These are phyloP conservation scores for Schizopora paradoxa DNA, from an alignment of 1,284 basidiomycete species.

Conservation along the genomic window DNA sequence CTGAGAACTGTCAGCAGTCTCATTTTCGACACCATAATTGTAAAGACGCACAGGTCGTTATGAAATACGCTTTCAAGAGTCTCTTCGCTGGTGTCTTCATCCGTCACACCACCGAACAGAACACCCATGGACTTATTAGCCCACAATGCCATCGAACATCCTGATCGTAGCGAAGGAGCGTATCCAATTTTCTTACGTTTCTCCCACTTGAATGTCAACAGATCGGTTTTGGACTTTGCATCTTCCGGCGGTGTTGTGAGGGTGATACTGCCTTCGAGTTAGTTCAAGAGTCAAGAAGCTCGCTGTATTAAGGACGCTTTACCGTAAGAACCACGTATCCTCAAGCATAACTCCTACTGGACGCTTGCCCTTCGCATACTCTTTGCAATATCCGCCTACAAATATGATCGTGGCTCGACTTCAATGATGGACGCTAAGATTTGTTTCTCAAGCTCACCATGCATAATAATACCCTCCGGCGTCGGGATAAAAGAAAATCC, in stretches of 20 bases:
- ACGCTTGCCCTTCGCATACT: slow-evolving; percentile 84
- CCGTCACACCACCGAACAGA: slow-evolving; percentile 88
- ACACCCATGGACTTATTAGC: slow-evolving; percentile 62
- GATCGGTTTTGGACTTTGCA: slow-evolving; percentile 38
- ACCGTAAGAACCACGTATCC: slow-evolving; percentile 90
- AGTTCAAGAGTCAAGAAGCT: neutral
- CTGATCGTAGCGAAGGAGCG: slow-evolving; percentile 66
- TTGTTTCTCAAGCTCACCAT: slow-evolving; percentile 47
- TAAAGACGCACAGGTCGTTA: slow-evolving; percentile 65
- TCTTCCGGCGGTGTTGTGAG: slow-evolving; percentile 24
- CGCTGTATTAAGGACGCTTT: slow-evolving; percentile 18
- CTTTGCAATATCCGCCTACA: slow-evolving; percentile 85
- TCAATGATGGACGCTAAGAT: too few relatives aligned
- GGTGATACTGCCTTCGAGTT: slow-evolving; percentile 29
- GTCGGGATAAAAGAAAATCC: slow-evolving; percentile 86
- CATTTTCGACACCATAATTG: neutral
- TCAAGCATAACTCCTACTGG: slow-evolving; percentile 85
- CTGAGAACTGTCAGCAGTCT: slow-evolving; percentile 32
- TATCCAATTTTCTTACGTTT: slow-evolving; percentile 77
- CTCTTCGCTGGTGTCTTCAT: slow-evolving; percentile 86
- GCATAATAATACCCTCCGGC: slow-evolving; percentile 76
- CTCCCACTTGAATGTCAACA: slow-evolving; percentile 76
- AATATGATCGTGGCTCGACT: too few relatives aligned
- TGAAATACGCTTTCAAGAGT: slow-evolving; percentile 80
- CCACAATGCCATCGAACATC: slow-evolving; percentile 86